Evolutionary conservation across 1,284 basidiomycete genomes (phyloP).

Genomic region (Hemileia vastatrix): DNA sequence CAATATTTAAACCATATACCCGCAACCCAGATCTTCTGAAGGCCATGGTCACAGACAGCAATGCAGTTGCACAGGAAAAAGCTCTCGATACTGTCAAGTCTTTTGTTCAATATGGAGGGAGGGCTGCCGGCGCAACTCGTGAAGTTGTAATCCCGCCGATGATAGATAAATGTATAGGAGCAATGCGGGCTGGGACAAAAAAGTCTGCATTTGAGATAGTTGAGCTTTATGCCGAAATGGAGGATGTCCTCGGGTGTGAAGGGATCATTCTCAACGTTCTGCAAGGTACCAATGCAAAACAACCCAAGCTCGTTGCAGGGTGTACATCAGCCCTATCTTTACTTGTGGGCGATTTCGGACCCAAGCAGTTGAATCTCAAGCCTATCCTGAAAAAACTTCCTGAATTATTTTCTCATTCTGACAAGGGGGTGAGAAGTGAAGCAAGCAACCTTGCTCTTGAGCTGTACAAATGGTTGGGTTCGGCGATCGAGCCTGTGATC

Average conservation of each 20-base stretch:
- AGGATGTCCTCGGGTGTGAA: constrained; percentile 62
- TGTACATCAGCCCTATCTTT: constrained; percentile 63
- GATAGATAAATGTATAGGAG: constrained; percentile 92
- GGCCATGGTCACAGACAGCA: constrained; percentile 75
- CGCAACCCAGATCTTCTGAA: no score
- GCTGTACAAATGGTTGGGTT: constrained; percentile 80
- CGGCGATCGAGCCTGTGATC: constrained; percentile 73
- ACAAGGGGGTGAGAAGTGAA: constrained; percentile 90
- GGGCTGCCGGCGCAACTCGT: constrained; percentile 62
- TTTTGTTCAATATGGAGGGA: constrained; percentile 86
- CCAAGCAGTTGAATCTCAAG: constrained; percentile 60
- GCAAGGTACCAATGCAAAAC: constrained; percentile 77
- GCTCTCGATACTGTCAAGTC: constrained; percentile 75
- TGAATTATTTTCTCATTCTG: constrained; percentile 86
- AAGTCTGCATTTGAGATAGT: no score
- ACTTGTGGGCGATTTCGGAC: no score
- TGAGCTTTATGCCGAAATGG: no score
- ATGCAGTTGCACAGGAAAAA: constrained; percentile 97
- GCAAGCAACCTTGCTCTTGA: constrained; percentile 39
- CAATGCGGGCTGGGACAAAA: no score
- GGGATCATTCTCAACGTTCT: constrained; percentile 71
- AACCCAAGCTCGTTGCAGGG: constrained; percentile 83
- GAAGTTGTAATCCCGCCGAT: constrained; percentile 73
- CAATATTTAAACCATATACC: no score
- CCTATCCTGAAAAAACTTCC: constrained; percentile 74